These are phyloP conservation scores for Aspergillus costaricaensis DNA, from an alignment of 2,329 filamentous ascomycete genomes.

Conservation along the genomic window DNA sequence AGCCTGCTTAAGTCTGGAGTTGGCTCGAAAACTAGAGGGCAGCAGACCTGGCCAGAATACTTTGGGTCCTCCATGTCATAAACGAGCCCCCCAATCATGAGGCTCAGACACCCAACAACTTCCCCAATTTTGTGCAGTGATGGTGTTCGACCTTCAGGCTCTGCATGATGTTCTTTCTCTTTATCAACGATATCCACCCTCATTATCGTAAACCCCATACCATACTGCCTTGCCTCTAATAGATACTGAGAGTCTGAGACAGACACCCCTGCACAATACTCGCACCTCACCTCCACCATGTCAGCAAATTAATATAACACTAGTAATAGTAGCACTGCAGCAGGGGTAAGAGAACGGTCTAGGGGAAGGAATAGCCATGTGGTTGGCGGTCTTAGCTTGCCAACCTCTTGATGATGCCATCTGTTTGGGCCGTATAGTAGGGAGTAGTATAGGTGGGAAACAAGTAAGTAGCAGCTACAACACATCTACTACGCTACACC, in stretches of 20 bases:
- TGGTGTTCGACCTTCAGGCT: neutral
- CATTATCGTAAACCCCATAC: neutral
- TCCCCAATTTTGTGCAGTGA: neutral
- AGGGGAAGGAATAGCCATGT: neutral
- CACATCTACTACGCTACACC: no score
- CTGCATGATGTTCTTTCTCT: slow-evolving; percentile 1
- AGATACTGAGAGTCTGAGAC: neutral
- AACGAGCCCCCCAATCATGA: slow-evolving; percentile 4
- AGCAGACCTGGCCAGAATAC: neutral
- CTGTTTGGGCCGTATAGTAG: neutral
- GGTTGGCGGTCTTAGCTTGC: neutral
- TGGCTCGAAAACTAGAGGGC: neutral
- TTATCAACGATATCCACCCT: neutral
- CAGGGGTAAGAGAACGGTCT: neutral
- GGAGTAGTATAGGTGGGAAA: no score
- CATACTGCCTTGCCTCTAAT: neutral
- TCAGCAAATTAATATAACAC: neutral
- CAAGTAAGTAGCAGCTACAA: no score
- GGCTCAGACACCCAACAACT: neutral
- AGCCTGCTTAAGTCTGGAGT: neutral
- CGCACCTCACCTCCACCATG: neutral
- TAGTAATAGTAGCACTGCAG: neutral
- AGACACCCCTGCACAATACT: neutral
- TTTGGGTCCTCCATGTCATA: neutral
- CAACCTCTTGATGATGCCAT: neutral